Percentiles rank a stretch among this genome's conserved stretches.
phyloP scores from a whole-genome alignment of 2,329 filamentous ascomycete species.

The Cladosporium phlei region DNA sequence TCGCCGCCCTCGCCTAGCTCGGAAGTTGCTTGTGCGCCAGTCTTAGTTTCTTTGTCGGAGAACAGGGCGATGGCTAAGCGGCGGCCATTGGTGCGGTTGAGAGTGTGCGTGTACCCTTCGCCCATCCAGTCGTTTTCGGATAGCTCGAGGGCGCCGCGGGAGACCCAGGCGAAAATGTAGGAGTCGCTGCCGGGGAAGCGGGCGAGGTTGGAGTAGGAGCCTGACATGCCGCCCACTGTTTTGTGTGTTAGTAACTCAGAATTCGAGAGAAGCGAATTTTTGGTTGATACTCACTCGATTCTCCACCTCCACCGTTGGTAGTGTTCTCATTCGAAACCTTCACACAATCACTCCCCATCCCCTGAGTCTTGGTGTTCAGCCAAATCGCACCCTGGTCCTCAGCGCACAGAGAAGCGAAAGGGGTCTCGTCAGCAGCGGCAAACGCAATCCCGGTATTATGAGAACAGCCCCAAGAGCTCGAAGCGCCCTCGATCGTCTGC shows the following conservation, averaged over 20 bases:
- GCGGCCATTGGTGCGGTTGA: constrained; percentile 54
- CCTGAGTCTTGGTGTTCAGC: constrained; percentile 57
- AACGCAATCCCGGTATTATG: constrained; percentile 63
- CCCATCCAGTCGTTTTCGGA: constrained; percentile 56
- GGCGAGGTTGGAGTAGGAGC: constrained; percentile 55
- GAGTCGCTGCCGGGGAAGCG: constrained; percentile 48
- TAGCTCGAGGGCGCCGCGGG: constrained; percentile 54
- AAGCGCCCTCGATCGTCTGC: constrained; percentile 49
- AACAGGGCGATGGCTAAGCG: constrained; percentile 57
- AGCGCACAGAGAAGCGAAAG: constrained; percentile 56
- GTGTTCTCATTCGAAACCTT: constrained; percentile 61
- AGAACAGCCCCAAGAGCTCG: constrained; percentile 56
- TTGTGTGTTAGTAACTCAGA: not conserved
- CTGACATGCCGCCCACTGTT: constrained; percentile 57
- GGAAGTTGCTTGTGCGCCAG: constrained; percentile 51
- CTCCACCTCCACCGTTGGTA: constrained; percentile 55
- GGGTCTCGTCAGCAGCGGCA: constrained; percentile 54
- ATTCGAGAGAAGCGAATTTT: not conserved
- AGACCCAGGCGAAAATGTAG: constrained; percentile 61
- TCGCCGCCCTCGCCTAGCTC: constrained; percentile 53
- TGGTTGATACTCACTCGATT: constrained; percentile 34
- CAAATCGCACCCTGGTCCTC: constrained; percentile 62
- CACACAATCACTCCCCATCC: constrained; percentile 49
- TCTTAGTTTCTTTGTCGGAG: constrained; percentile 54
- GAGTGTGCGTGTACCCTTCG: constrained; percentile 48